These are phyloP conservation scores for Colletotrichum eleusines DNA, from an alignment of 2,329 filamentous ascomycete species.

Conservation along the genomic window DNA sequence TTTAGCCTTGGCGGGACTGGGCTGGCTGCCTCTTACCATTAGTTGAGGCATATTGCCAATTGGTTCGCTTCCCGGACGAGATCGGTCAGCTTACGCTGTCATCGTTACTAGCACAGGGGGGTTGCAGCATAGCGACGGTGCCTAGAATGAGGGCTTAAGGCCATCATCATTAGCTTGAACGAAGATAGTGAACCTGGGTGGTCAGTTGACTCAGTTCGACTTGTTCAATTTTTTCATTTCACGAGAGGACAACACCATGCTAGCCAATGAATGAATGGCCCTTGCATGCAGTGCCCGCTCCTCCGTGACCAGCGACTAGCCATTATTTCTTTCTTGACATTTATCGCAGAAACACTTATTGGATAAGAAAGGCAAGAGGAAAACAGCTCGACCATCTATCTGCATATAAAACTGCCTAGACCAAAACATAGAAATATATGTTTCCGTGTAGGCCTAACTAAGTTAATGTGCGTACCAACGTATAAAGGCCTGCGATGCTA, in stretches of 20 bases:
- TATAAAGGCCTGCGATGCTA: no score
- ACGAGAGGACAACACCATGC: background rate
- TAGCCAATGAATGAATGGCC: background rate
- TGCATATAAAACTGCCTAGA: no score
- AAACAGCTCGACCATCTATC: no score
- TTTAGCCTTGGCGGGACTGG: conserved; percentile 15
- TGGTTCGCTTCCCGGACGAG: background rate
- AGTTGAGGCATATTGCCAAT: background rate
- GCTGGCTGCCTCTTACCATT: background rate
- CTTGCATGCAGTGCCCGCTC: background rate
- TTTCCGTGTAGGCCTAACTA: no score
- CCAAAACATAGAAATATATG: no score
- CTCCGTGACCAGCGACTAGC: background rate
- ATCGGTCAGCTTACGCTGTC: conserved; percentile 4
- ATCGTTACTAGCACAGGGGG: background rate
- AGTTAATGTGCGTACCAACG: no score
- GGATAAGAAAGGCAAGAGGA: no score
- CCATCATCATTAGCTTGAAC: conserved; percentile 1
- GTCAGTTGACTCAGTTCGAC: background rate
- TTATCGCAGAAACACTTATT: no score
- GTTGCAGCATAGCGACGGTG: conserved; percentile 4
- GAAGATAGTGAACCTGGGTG: background rate
- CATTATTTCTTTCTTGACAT: no score
- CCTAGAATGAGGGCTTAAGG: conserved; percentile 5
- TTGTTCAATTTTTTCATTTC: background rate